phyloP scores from a whole-genome alignment of 805 yeast genomes.

The Isabelozyma rhagii region DNA sequence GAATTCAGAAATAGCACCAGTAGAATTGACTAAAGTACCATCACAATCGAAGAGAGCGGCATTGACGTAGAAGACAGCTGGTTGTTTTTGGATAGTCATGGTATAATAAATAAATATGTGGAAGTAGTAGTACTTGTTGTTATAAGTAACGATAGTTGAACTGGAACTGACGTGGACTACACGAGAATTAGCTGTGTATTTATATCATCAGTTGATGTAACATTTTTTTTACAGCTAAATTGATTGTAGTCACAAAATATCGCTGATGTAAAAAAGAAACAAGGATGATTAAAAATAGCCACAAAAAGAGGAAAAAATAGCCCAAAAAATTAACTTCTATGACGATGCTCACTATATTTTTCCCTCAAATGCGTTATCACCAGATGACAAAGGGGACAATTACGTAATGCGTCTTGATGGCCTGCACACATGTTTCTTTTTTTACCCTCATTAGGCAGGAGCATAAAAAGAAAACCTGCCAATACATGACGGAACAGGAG shows the following conservation, averaged over 20 bases:
- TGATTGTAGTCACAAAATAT: background rate
- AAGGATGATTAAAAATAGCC: background rate
- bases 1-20: constrained; percentile 76
- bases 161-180: background rate
- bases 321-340: background rate
- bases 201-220: background rate
- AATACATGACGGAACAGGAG: background rate
- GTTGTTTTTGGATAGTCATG: constrained; percentile 38
- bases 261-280: background rate
- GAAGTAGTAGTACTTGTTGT: background rate
- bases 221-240: background rate
- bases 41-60: constrained; percentile 73
- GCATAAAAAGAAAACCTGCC: background rate
- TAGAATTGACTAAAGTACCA: constrained; percentile 82
- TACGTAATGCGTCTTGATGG: background rate
- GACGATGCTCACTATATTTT: background rate
- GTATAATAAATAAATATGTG: constrained; percentile 1
- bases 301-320: background rate
- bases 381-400: background rate
- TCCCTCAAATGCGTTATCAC: background rate
- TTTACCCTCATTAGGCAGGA: background rate
- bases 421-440: background rate
- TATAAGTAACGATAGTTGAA: too few species aligned
- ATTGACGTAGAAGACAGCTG: constrained; percentile 40
- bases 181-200: background rate